These are phyloP conservation scores for Phytophthora fragariae DNA, from an alignment of 352 stramenopile species.

Conservation along the genomic window DNA sequence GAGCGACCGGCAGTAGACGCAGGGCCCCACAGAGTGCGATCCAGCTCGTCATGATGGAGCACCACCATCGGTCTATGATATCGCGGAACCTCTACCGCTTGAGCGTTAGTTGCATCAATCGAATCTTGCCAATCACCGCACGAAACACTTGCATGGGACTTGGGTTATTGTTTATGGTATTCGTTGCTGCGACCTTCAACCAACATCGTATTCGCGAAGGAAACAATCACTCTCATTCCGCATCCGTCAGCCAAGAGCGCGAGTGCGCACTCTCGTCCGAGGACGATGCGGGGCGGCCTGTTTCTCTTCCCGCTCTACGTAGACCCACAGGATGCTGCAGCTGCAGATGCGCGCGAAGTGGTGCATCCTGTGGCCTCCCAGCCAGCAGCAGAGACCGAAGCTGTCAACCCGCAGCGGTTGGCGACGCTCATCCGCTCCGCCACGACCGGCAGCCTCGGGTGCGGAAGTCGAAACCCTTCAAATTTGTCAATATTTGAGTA, in stretches of 20 bases:
- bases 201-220: constrained; percentile 7
- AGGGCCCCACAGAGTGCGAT: constrained; percentile 67
- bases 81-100: too few relatives aligned
- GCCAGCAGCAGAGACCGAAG: constrained; percentile 15
- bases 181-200: constrained; percentile 45
- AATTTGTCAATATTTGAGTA: not conserved
- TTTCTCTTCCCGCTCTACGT: constrained; percentile 68
- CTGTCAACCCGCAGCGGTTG: constrained; percentile 50
- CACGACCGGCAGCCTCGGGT: constrained; percentile 53
- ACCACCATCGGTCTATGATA: constrained; percentile 58
- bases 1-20: constrained; percentile 54
- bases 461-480: constrained; percentile 8
- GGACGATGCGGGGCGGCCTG: constrained; percentile 57
- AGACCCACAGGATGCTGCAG: constrained; percentile 37
- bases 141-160: not conserved
- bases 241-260: constrained; percentile 14
- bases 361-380: constrained; percentile 30
- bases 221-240: constrained; percentile 43
- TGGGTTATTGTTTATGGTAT: not conserved
- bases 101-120: too few relatives aligned
- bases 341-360: constrained; percentile 31
- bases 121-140: not conserved
- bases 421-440: constrained; percentile 46
- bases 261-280: constrained; percentile 3
- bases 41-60: constrained; percentile 65